Percentiles rank a stretch among this genome's conserved stretches.
These are phyloP conservation scores for Solanum chiquidenum DNA, from an alignment of 257 asterid genomes.

Conservation along the genomic window DNA sequence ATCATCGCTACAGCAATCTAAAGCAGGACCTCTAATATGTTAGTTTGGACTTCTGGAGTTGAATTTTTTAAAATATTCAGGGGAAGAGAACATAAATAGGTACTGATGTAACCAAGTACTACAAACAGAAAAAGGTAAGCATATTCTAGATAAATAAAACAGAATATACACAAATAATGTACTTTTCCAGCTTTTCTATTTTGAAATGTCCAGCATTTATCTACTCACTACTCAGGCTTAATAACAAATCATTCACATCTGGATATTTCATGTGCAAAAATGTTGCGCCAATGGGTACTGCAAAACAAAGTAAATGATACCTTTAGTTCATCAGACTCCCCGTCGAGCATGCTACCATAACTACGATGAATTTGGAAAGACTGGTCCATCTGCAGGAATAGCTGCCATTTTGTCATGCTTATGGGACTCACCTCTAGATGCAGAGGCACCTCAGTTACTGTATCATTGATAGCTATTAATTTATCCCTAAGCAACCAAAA, in stretches of 20 bases:
- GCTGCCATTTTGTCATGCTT: slow-evolving; percentile 98
- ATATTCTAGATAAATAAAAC: background rate
- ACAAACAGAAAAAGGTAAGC: background rate
- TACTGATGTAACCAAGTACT: background rate
- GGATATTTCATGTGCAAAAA: background rate
- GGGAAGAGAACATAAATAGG: background rate
- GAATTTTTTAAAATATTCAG: background rate
- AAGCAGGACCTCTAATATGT: background rate
- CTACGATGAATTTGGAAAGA: slow-evolving; percentile 88
- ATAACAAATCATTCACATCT: background rate
- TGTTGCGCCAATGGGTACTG: background rate
- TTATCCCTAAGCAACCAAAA: slow-evolving; percentile 94
- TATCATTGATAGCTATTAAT: slow-evolving; percentile 61
- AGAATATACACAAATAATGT: background rate
- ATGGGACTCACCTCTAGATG: slow-evolving; percentile 88
- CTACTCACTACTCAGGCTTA: background rate
- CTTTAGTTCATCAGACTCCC: slow-evolving; percentile 99
- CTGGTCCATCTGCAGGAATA: slow-evolving; percentile 90
- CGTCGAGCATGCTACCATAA: slow-evolving; percentile 98
- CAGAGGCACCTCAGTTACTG: slow-evolving; percentile 72
- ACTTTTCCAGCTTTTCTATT: background rate
- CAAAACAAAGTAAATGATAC: slow-evolving; percentile 16
- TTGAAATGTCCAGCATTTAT: background rate
- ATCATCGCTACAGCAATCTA: background rate
- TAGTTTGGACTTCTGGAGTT: background rate